Base-by-base conservation (phyloP, 1,284 basidiomycete species). In the Polyporus tsugae region DNA sequence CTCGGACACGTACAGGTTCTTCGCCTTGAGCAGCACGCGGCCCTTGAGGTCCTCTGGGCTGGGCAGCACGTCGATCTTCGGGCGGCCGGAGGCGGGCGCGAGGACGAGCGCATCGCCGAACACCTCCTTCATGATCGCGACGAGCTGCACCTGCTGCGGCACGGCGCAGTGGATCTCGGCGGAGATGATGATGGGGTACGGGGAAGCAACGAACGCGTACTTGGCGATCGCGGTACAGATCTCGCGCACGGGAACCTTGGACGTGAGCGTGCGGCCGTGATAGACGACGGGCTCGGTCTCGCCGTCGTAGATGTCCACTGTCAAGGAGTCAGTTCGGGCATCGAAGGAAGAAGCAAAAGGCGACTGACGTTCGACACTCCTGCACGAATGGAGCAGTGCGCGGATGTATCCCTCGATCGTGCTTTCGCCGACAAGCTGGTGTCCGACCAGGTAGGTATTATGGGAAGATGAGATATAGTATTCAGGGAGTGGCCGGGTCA, bases 321-420 rank as follows among this genome's bases (percentile, higher is more conserved):
- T 73, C 19, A 63, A 55, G 15, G 49, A 42, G 53, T 38, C n/a
- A 68, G 60, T 61, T 39, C 2, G n/a, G 9, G 5, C 6, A 15
- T 25, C n/a, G 17, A 49, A 41, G 22, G 41, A 10, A 4, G 22
- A 46, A n/a, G n/a, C 19, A 4, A 4, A 44, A 41, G 10, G 29
- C 29, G n/a, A 86, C 93, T 75, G 74, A 96, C 96, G 80, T 80
- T 98, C 96, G 42, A 99, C 97, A 67, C 93, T 95, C 22, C 97
- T 88, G 74, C 97, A 98, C 38, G 95, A 92, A 67, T 94, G 93
- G 61, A 98, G 84, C 53, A 99, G 83, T 0, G 97, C 97, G 0
- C 97, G 88, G 70, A 98, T 96, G 78, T 99, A 99, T 0, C 97
- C 97, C 77, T 99, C 97, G 49, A 97, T 91, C 0, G 97, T 98